phyloP scores from a whole-genome alignment of 768 basidiomycete genomes.

The Kwoniella newhampshirensis region DNA sequence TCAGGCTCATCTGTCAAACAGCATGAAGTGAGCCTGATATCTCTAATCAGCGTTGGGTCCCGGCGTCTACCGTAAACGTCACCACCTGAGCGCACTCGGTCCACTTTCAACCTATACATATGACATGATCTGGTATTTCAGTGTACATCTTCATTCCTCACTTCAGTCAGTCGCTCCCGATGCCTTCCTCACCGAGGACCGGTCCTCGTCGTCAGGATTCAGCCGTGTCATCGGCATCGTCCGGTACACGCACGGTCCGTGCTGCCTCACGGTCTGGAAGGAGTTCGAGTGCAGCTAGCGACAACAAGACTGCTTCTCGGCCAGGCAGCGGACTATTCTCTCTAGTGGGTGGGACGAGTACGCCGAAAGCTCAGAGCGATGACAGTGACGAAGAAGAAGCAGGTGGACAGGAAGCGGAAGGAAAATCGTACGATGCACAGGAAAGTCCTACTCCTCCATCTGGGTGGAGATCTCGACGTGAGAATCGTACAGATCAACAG shows the following conservation, averaged over 20 bases:
- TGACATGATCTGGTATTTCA: no score
- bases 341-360: background rate
- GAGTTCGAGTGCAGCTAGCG: slow-evolving; percentile 3
- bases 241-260: slow-evolving; percentile 16
- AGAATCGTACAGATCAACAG: background rate
- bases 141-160: no score
- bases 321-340: background rate
- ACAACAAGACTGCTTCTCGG: background rate
- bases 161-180: no score
- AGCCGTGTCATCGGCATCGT: slow-evolving; percentile 19
- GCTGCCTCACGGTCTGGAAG: slow-evolving; percentile 6
- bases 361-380: background rate
- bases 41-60: no score
- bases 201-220: slow-evolving; percentile 17
- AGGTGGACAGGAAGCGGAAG: background rate
- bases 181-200: background rate
- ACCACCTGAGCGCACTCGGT: no score
- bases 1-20: no score
- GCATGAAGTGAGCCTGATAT: no score
- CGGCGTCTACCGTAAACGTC: no score
- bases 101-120: no score
- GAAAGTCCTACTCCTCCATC: slow-evolving; percentile 1
- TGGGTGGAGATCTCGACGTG: slow-evolving; percentile 1
- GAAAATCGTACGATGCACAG: slow-evolving; percentile 1
- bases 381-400: slow-evolving; percentile 6